phyloP scores from a whole-genome alignment of 305 asterid species.

The Ilex paraguariensis region DNA sequence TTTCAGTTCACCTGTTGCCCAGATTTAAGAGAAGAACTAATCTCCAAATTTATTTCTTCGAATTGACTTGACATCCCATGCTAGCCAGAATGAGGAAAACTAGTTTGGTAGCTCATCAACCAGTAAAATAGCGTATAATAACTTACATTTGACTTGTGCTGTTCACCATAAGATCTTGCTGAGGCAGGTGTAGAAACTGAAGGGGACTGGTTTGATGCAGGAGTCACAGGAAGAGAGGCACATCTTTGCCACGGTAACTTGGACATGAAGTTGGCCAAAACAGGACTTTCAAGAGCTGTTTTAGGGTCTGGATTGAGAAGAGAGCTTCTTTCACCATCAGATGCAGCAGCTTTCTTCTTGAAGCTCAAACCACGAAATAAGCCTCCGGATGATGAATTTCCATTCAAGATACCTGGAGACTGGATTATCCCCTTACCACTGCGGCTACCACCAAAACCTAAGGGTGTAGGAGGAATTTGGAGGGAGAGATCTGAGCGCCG shows the following conservation, averaged over 20 bases:
- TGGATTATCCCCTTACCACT: constrained; percentile 40
- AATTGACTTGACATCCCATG: constrained; percentile 2
- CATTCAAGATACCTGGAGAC: constrained; percentile 37
- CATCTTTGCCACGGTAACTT: constrained; percentile 48
- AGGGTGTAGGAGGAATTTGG: constrained; percentile 65
- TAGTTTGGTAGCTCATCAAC: not conserved
- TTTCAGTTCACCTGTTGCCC: too few relatives aligned
- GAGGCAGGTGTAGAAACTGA: constrained; percentile 46
- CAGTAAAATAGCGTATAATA: constrained; percentile 11
- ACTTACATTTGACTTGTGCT: constrained; percentile 48
- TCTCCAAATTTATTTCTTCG: not conserved
- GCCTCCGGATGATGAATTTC: constrained; percentile 40
- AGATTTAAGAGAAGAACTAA: not conserved
- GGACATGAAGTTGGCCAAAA: constrained; percentile 30
- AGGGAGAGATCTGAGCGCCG: constrained; percentile 52
- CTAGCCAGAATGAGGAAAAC: not conserved
- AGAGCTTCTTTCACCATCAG: constrained; percentile 67
- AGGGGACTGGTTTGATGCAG: constrained; percentile 54
- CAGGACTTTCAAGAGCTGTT: constrained; percentile 50
- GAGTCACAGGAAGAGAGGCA: constrained; percentile 74
- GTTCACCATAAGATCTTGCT: constrained; percentile 42
- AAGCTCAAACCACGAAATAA: constrained; percentile 65
- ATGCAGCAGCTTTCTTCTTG: constrained; percentile 35
- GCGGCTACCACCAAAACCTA: constrained; percentile 27
- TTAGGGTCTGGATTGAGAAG: constrained; percentile 58